Percentiles rank a stretch among this genome's conserved stretches.
Conservation (phyloP, 805 yeast genomes). For the Wickerhamiella occidentalis region DNA sequence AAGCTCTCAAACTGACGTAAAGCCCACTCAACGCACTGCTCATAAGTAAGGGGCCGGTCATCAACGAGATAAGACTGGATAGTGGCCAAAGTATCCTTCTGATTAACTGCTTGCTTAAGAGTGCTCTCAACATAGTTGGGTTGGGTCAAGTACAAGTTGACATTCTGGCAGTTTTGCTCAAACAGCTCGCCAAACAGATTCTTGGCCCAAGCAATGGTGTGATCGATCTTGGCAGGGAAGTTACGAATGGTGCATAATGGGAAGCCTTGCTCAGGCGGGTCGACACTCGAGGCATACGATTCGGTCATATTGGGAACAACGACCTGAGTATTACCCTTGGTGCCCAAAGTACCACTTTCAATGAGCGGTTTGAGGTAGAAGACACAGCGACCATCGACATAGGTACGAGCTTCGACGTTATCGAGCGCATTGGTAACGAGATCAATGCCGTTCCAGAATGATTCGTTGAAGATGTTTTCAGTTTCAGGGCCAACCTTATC, state of each 20-base stretch:
- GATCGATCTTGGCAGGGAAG: constrained; percentile 96
- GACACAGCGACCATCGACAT: constrained; percentile 94
- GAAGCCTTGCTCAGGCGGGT: constrained; percentile 96
- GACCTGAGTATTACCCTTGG: constrained; percentile 97
- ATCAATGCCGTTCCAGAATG: constrained; percentile 73
- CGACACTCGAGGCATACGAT: constrained; percentile 90
- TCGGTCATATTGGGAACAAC: constrained; percentile 89
- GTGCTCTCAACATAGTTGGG: constrained; percentile 87
- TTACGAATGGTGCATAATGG: constrained; percentile 95
- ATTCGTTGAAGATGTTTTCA: constrained; percentile 71
- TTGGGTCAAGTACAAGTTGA: constrained; percentile 78
- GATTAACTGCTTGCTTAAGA: constrained; percentile 84
- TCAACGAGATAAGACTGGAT: constrained; percentile 55
- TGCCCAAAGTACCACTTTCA: constrained; percentile 96
- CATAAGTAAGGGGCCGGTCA: constrained; percentile 77
- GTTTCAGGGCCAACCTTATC: constrained; percentile 94
- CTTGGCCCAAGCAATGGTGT: constrained; percentile 99
- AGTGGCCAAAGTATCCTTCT: constrained; percentile 73
- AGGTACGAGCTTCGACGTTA: constrained; percentile 94
- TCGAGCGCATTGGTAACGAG: constrained; percentile 94
- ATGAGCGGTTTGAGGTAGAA: constrained; percentile 80
- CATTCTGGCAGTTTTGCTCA: constrained; percentile 84
- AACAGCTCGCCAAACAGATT: constrained; percentile 86
- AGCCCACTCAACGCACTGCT: constrained; percentile 94
- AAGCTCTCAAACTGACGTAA: constrained; percentile 76